Base-by-base conservation (phyloP, 345 rosid genomes). In the Arabidopsis suecica region DNA sequence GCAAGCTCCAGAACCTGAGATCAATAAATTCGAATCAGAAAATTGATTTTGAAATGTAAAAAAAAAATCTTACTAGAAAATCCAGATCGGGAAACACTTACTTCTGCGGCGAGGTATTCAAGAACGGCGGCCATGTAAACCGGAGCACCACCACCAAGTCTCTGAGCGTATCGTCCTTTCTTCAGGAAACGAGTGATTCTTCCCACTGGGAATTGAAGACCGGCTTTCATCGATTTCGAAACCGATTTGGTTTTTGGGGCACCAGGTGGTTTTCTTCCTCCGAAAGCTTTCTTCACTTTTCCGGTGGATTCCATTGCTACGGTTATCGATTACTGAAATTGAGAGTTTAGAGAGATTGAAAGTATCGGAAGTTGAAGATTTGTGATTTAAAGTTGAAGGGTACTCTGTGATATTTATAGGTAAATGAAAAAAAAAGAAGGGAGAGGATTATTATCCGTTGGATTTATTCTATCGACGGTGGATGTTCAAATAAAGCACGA, bases 61-160 rank as follows among this genome's bases (percentile, higher is more conserved):
- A 16, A 34, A 34, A 34, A 5, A 34, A 34, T 1, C 32, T 28
- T 28, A 28, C 32, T 28, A 16, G 0, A 28, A 28, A 28, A 28
- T 28, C 36, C 2, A 18, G 54, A 49, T 49, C 6, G 9, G 2
- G 7, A 13, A 7, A 38, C 0, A 7, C 58, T 56, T 67, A 89
- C 97, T 84, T 91, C 93, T 40, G 97, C 97, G 4, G 97, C 97
- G 5, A 89, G 87, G 59, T 89, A 91, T 57, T 91, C 97, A 3
- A 91, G 97, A 2, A 91, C 97, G 6, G 97, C 95, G 30, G 97
- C 97, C 58, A 89, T 73, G 76, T 91, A 91, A 44, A 91, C 93
- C 2, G 97, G 96, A 85, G 97, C 93, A 8, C 96, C 97, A 23
- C 87, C 66, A 3, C 96, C 96, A 9, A 91, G 91, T 0, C 97